Base-by-base conservation (phyloP, 2,329 filamentous ascomycete genomes). In the Dissoconium aciculare region DNA sequence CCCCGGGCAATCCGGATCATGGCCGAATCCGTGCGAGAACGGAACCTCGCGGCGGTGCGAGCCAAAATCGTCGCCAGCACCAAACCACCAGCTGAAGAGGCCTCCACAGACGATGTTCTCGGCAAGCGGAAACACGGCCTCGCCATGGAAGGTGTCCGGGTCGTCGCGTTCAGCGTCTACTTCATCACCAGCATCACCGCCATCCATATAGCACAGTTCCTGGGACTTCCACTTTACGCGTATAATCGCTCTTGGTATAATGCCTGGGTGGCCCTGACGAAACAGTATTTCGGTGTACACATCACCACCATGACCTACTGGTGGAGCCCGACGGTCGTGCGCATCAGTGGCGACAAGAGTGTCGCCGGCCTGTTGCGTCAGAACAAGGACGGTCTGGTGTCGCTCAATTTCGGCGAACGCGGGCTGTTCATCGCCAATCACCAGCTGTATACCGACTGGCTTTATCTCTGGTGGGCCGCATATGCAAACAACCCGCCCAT, bases 381-480 rank as follows among this genome's bases (percentile, higher is more conserved):
- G 44, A 75, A 71, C 0, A 50, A 61, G 1, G 76, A 82, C 50
- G 83, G 83, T 3, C 64, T 71, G 37, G 64, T 89, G 11, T 65
- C 81, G 46, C 79, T 79, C 49, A 62, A 71, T 44, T 91, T 92
- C 41, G 82, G 83, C 0, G 77, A 87, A 53, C 71, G 83, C 32
- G 59, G 89, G 47, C 67, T 92, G 27, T 60, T 92, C 55, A 76
- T 91, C 44, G 79, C 83, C 15, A 92, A 92, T 51, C 83, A 92
- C 51, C 82, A 89, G 49, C 54, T 64, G 35, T 44, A 51, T 54
- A 85, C 81, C 6, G 82, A 91, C 57, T 91, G 82, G 82, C 56
- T 91, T 12, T 92, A 91, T 53, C 68, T 92, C n/a, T 92, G 83
- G 83, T 91, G 83, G 83, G 72, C 78, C 13, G 78, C 73, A 28